Conservation (phyloP, 2,329 filamentous ascomycete species). For the Drechslerella dactyloides region DNA sequence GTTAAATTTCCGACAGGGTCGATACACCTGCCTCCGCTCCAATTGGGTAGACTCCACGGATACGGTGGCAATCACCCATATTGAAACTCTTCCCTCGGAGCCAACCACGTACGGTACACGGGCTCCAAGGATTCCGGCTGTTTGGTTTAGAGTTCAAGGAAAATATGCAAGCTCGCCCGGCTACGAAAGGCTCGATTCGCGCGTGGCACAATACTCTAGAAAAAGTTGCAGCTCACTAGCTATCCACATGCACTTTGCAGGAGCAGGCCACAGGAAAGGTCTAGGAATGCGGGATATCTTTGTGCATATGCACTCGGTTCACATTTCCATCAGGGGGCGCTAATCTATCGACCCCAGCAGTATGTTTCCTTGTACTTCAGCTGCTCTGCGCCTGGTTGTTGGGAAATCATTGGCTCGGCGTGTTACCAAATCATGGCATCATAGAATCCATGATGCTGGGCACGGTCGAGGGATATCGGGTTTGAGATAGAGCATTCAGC, state of each 20-base stretch:
- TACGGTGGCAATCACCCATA: slow-evolving; percentile 38
- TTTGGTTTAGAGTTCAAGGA: slow-evolving; percentile 24
- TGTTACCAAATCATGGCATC: slow-evolving; percentile 5
- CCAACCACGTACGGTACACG: slow-evolving; percentile 23
- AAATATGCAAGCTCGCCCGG: slow-evolving; percentile 5
- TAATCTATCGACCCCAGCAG: slow-evolving; percentile 35
- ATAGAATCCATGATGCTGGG: neutral
- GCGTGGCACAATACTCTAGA: slow-evolving; percentile 11
- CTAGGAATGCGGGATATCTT: slow-evolving; percentile 25
- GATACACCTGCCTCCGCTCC: slow-evolving; percentile 27
- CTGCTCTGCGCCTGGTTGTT: slow-evolving; percentile 10
- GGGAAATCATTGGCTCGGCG: slow-evolving; percentile 29
- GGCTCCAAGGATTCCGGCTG: slow-evolving; percentile 1
- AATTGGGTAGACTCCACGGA: slow-evolving; percentile 33
- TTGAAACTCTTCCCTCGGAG: slow-evolving; percentile 23
- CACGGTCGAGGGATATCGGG: neutral
- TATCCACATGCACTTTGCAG: neutral
- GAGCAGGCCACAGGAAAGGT: neutral
- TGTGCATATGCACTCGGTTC: slow-evolving; percentile 29
- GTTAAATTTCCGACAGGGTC: slow-evolving; percentile 37
- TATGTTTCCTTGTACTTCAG: slow-evolving; percentile 20
- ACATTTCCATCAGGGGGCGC: slow-evolving; percentile 24
- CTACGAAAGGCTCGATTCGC: neutral
- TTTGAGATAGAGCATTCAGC: neutral
- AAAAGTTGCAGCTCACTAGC: too few species aligned